These are phyloP conservation scores for Hymenoscyphus linearis DNA, from an alignment of 2,329 filamentous ascomycete species.

Conservation along the genomic window DNA sequence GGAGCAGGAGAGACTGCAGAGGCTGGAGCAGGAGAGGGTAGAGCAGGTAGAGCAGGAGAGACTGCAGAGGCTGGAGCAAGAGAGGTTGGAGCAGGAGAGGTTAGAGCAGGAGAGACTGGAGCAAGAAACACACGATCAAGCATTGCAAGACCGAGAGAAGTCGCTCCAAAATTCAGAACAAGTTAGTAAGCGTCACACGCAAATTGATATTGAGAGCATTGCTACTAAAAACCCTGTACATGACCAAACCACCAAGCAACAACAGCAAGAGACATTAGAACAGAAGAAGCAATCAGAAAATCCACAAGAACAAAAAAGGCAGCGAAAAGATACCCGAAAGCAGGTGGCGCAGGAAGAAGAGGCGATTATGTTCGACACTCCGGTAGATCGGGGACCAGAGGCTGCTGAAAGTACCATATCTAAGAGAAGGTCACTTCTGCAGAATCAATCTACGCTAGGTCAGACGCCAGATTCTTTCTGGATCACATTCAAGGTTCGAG, in stretches of 20 bases:
- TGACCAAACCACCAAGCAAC: background rate
- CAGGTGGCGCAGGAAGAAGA: conserved; percentile 4
- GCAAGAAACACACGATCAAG: background rate
- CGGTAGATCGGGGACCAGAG: conserved; percentile 1
- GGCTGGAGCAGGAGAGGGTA: conserved; percentile 5
- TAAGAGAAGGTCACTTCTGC: conserved; percentile 10
- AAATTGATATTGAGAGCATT: conserved; percentile 8
- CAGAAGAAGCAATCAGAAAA: conserved; percentile 2
- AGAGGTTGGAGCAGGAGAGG: too few species aligned
- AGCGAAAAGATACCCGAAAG: conserved; percentile 1
- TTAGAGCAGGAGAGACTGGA: too few species aligned
- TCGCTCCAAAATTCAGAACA: conserved; percentile 4
- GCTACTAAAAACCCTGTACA: background rate
- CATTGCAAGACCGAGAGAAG: conserved; percentile 1
- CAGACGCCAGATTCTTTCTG: conserved; percentile 1
- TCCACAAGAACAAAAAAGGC: conserved; percentile 2
- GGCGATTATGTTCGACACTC: background rate
- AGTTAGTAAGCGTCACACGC: conserved; percentile 6
- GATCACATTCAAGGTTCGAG: conserved; percentile 6
- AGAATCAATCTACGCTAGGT: conserved; percentile 6
- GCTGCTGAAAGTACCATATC: conserved; percentile 2
- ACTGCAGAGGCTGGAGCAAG: too few species aligned
- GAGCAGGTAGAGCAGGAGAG: conserved; percentile 6
- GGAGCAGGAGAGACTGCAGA: conserved; percentile 8
- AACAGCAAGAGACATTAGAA: conserved; percentile 4